Percentiles rank a stretch among this genome's conserved stretches.
These are phyloP conservation scores for Xylaria sp. DNA, from an alignment of 2,329 filamentous ascomycete genomes.

Conservation along the genomic window DNA sequence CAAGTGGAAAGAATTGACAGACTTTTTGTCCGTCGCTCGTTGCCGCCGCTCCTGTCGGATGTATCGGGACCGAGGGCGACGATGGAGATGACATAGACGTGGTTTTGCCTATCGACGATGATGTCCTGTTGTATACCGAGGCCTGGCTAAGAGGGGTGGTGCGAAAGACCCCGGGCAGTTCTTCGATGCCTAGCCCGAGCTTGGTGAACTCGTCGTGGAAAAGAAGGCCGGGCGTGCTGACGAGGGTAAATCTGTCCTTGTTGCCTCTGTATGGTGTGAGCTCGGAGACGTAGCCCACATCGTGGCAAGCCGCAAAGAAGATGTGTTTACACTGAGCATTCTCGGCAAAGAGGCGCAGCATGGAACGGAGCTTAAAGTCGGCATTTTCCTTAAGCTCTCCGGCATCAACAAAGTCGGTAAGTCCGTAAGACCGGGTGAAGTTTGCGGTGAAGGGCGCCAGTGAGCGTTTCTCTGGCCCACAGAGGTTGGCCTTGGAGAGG, in stretches of 20 bases:
- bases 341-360: constrained; percentile 54
- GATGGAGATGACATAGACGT: background rate
- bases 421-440: constrained; percentile 59
- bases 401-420: constrained; percentile 65
- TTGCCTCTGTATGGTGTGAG: constrained; percentile 55
- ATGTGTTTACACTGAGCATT: constrained; percentile 66
- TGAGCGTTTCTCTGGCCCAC: constrained; percentile 58
- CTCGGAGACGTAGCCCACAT: constrained; percentile 59
- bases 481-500: constrained; percentile 51
- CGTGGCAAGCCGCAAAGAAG: constrained; percentile 65
- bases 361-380: constrained; percentile 60
- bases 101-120: background rate
- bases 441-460: constrained; percentile 57
- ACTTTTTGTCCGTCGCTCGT: constrained; percentile 22
- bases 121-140: constrained; percentile 2
- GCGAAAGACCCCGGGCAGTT: constrained; percentile 57
- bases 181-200: constrained; percentile 53
- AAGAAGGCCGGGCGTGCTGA: constrained; percentile 48
- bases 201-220: constrained; percentile 57
- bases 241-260: constrained; percentile 55
- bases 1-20: constrained; percentile 33
- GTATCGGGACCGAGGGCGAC: background rate
- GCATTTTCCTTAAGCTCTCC: constrained; percentile 63
- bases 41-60: background rate
- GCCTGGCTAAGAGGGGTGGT: constrained; percentile 38